Conservation (phyloP, 1,284 basidiomycete species). For the Afroboletus lepidellus region DNA sequence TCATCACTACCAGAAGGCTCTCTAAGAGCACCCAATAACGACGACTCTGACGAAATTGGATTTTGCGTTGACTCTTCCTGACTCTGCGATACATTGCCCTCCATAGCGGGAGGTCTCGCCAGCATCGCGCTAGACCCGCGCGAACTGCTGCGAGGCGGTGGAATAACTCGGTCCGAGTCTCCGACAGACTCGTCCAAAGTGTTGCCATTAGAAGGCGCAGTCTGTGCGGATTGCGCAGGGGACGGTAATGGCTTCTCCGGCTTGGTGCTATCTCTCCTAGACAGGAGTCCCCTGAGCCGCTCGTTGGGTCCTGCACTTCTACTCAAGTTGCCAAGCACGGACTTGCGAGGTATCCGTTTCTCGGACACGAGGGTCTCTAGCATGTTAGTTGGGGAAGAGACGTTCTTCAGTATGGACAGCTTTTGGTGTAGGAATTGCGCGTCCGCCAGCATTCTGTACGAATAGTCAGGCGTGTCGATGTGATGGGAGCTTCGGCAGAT, state of each 20-base stretch:
- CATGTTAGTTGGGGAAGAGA: conserved; percentile 67
- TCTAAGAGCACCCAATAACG: background rate
- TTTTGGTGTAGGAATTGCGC: conserved; percentile 75
- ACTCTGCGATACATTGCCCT: conserved; percentile 7
- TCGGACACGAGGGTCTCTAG: conserved; percentile 81
- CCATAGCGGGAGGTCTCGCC: conserved; percentile 4
- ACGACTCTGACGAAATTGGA: conserved; percentile 9
- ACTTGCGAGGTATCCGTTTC: conserved; percentile 50
- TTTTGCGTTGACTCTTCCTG: conserved; percentile 9
- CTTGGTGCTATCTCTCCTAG: conserved; percentile 29
- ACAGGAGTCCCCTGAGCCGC: conserved; percentile 33
- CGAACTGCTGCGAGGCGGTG: conserved; percentile 21
- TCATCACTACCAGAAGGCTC: conserved; percentile 13
- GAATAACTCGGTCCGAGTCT: conserved; percentile 18
- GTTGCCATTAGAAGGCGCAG: conserved; percentile 8
- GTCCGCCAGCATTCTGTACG: conserved; percentile 69
- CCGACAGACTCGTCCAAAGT: conserved; percentile 12
- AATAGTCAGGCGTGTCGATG: conserved; percentile 11
- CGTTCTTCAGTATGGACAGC: conserved; percentile 68
- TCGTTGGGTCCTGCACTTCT: conserved; percentile 29
- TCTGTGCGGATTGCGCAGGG: conserved; percentile 25
- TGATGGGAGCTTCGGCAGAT: conserved; percentile 4
- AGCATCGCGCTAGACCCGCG: conserved; percentile 6
- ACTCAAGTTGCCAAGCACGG: conserved; percentile 27
- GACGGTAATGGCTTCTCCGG: conserved; percentile 33